phyloP scores from a whole-genome alignment of 2,329 filamentous ascomycete species.

The Bimuria novae-zelandiae region DNA sequence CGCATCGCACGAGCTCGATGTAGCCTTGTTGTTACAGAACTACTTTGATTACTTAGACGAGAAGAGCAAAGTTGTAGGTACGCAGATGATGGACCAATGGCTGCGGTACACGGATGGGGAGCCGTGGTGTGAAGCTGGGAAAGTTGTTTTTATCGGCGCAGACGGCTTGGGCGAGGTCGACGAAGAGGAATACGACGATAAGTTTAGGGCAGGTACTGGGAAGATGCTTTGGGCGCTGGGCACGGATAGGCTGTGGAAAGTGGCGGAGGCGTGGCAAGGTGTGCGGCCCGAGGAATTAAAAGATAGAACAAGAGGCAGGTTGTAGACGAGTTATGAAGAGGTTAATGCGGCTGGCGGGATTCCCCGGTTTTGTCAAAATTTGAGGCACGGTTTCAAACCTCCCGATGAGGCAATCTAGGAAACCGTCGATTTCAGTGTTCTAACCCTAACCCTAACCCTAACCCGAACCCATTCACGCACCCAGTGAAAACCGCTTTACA shows the following conservation, averaged over 20 bases:
- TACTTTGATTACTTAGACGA: constrained; percentile 26
- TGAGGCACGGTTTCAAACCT: no score
- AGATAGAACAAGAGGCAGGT: no score
- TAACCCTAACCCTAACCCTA: no score
- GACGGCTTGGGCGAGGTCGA: constrained; percentile 17
- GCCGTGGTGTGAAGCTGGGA: constrained; percentile 24
- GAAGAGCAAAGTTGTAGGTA: constrained; percentile 13
- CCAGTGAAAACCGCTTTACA: no score
- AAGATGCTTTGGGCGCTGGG: constrained; percentile 27
- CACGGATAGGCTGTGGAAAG: constrained; percentile 24
- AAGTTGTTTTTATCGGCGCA: constrained; percentile 27
- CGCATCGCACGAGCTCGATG: constrained; percentile 38
- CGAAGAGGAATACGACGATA: constrained; percentile 28
- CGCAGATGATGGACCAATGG: constrained; percentile 29
- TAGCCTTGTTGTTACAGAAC: constrained; percentile 35
- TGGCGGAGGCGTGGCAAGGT: constrained; percentile 37
- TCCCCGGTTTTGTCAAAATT: no score
- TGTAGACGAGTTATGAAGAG: no score
- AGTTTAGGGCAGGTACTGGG: constrained; percentile 27
- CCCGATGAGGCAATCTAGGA: no score
- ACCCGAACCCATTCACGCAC: no score
- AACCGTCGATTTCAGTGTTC: no score
- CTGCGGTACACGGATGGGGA: constrained; percentile 31
- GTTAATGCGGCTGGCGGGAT: no score
- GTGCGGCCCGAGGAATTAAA: constrained; percentile 24